Evolutionary conservation across 2,329 filamentous ascomycete species (phyloP), one percentile per base, ranked within the genome.

Genomic region (Trichophyton equinum): DNA sequence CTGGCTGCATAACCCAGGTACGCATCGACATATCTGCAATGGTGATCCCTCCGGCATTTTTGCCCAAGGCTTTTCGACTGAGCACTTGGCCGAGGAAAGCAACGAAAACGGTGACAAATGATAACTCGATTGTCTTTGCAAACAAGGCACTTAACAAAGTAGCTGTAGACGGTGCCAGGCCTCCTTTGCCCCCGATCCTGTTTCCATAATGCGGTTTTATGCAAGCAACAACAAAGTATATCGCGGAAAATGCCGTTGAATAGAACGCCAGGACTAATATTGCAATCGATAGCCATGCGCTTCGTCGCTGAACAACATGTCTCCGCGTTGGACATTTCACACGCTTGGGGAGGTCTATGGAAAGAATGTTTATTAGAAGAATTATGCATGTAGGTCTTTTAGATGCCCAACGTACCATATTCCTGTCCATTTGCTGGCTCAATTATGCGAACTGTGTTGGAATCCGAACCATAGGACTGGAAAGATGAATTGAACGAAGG

Each of bases 21-120:
- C 88, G 80, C 86, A 92, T 90, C 15, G 81, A 85, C 76, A 91
- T 82, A 68, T 92, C 88, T 0, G 88, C 85, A 15, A 92, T 79
- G 0, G 84, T 89, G 62, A 91, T 81, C 1, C 88, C 88, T 2
- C 76, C 74, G 0, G 83, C 81, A 7, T 79, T 76, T 60, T 79
- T 81, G 25, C 80, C 79, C 60, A 89, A 81, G 0, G 88, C 85
- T 60, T 86, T 77, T 20, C 86, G 79, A n/a, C 83, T 89, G 15
- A 92, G 73, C 0, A 87, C 81, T 69, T 94, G 89, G 0, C 89
- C 89, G 0, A 91, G 70, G 60, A 88, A 88, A 0, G 85, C 81
- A 1, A 91, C 85, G 63, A 89, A 88, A 0, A 89, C 84, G 0
- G 88, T 89, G 2, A 89, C 87, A 67, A 91, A 92, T 0, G 85